Conservation (phyloP, 78 protist species). For the slime mould (Dictyostelium discoideum) region DNA sequence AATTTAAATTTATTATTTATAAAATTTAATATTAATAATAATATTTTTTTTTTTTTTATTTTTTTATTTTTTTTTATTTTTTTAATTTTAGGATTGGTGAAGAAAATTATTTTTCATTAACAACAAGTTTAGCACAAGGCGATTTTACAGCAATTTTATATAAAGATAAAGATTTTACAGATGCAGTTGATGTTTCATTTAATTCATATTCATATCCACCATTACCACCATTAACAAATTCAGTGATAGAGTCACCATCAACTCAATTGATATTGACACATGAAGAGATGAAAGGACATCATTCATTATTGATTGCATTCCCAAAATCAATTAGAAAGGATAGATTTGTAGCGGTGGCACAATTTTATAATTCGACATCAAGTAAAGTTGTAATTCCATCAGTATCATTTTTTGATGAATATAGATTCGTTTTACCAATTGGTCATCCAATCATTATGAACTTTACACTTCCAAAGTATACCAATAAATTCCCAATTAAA, state of each 20-base stretch:
- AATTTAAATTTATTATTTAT: too few species aligned
- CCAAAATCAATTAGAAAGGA: conserved; percentile 27
- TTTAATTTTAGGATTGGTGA: background rate
- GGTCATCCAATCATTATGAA: conserved; percentile 60
- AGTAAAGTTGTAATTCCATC: conserved; percentile 28
- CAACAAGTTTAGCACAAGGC: conserved; percentile 41
- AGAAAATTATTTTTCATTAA: conserved; percentile 28
- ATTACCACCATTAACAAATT: conserved; percentile 17
- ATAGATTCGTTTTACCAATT: conserved; percentile 22
- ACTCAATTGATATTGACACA: conserved; percentile 14
- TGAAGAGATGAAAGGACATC: background rate
- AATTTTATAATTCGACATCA: conserved; percentile 33
- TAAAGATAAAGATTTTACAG: background rate
- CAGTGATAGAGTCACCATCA: conserved; percentile 29
- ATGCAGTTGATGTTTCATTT: conserved; percentile 15
- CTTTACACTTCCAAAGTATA: conserved; percentile 54
- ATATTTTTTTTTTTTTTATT: background rate
- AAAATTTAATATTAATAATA: too few species aligned
- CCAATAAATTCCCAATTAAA: conserved; percentile 33
- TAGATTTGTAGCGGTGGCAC: conserved; percentile 34
- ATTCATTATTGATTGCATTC: conserved; percentile 50
- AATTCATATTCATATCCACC: conserved; percentile 55
- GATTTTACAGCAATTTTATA: conserved; percentile 37
- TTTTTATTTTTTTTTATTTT: background rate
- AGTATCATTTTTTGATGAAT: conserved; percentile 26